Percentiles rank a stretch among this genome's conserved stretches.
These are phyloP conservation scores for Anaeromyces robustus DNA, from an alignment of 192 early-diverging fungal genomes.

Conservation along the genomic window DNA sequence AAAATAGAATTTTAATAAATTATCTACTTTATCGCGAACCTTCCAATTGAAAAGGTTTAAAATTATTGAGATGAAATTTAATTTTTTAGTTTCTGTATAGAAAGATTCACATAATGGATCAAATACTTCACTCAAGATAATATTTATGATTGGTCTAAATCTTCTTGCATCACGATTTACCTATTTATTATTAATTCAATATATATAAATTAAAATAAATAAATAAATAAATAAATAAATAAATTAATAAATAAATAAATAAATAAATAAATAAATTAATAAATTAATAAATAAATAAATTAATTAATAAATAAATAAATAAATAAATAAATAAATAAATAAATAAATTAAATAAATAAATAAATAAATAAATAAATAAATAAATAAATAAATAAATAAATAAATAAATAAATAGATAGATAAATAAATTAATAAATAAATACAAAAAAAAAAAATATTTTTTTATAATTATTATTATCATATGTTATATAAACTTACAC, in stretches of 20 bases:
- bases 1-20: conserved; percentile 29
- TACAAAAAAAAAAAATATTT: too few relatives aligned
- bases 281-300: too few relatives aligned
- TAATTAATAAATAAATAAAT: too few relatives aligned
- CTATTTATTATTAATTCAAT: conserved; percentile 4
- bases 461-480: too few relatives aligned
- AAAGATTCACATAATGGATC: conserved; percentile 67
- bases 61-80: conserved; percentile 45
- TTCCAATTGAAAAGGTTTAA: conserved; percentile 58
- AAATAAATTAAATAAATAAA: too few relatives aligned
- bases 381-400: background rate
- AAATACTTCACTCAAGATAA: conserved; percentile 42
- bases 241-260: background rate
- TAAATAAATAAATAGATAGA: background rate
- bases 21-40: conserved; percentile 7
- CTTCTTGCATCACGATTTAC: conserved; percentile 65
- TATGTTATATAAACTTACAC: conserved; percentile 14
- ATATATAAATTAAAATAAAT: background rate
- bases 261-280: too few relatives aligned
- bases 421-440: too few relatives aligned
- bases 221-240: conserved; percentile 3
- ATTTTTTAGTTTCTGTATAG: conserved; percentile 68
- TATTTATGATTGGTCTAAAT: conserved; percentile 50
- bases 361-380: conserved; percentile 3
- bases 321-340: too few relatives aligned